These are phyloP conservation scores for Phycomyces nitens DNA, from an alignment of 192 early-diverging fungal species.

Conservation along the genomic window DNA sequence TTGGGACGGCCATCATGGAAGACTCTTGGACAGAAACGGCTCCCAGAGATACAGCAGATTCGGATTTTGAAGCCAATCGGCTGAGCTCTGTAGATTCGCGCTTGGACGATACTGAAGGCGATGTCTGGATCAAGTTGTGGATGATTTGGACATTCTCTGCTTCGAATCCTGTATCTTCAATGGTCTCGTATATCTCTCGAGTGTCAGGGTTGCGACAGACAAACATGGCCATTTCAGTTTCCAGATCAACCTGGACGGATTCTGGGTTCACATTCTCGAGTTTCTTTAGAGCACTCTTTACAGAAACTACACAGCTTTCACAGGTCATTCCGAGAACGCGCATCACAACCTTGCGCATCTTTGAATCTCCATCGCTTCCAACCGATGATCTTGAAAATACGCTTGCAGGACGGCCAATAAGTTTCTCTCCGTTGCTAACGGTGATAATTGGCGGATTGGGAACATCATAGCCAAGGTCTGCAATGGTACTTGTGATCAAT, in stretches of 20 bases:
- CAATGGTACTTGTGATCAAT: slow-evolving; percentile 52
- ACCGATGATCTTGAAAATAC: background rate
- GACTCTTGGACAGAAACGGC: slow-evolving; percentile 9
- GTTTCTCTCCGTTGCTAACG: background rate
- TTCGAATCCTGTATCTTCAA: slow-evolving; percentile 66
- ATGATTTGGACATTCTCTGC: slow-evolving; percentile 35
- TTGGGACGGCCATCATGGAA: background rate
- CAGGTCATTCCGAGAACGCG: slow-evolving; percentile 80
- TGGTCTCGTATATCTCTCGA: slow-evolving; percentile 35
- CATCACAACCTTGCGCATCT: slow-evolving; percentile 22
- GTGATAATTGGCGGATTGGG: background rate
- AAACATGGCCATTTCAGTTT: slow-evolving; percentile 37
- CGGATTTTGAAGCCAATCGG: background rate
- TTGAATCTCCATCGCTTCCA: background rate
- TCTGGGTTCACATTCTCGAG: slow-evolving; percentile 46
- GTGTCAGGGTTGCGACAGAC: slow-evolving; percentile 15
- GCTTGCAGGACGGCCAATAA: background rate
- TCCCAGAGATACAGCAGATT: slow-evolving; percentile 4
- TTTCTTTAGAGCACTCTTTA: slow-evolving; percentile 51
- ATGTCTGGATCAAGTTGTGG: slow-evolving; percentile 19
- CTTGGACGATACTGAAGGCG: background rate
- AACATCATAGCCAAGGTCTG: slow-evolving; percentile 76
- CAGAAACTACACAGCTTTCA: slow-evolving; percentile 71
- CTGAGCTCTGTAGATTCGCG: background rate
- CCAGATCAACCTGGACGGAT: slow-evolving; percentile 43